Conservation (phyloP, 1,139 yeast genomes). For the Magnusiomyces magnusii region DNA sequence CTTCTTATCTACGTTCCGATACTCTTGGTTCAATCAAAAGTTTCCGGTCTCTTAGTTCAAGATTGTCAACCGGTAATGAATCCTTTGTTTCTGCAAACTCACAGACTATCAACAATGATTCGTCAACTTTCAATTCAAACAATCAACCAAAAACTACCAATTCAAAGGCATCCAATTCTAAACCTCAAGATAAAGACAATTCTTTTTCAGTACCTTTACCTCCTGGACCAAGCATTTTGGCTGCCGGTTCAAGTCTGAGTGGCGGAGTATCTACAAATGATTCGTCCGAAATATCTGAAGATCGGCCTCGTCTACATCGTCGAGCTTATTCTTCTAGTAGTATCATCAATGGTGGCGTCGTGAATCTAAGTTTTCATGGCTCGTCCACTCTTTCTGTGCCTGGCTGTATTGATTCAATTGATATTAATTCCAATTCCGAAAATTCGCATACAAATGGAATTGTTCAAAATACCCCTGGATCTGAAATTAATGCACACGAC, state of each 20-base stretch:
- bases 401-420: neutral
- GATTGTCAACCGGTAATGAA: slow-evolving; percentile 22
- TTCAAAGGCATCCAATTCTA: neutral
- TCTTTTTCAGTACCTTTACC: slow-evolving; percentile 1
- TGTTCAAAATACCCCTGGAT: neutral
- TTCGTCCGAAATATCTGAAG: slow-evolving; percentile 4
- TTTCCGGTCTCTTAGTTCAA: slow-evolving; percentile 30
- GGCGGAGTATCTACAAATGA: slow-evolving; percentile 3
- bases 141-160: too few relatives aligned
- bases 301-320: slow-evolving; percentile 11
- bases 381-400: neutral
- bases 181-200: neutral
- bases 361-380: slow-evolving; percentile 5
- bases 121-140: slow-evolving; percentile 4
- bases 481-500: neutral
- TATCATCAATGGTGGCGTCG: slow-evolving; percentile 13
- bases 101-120: neutral
- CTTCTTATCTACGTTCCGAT: slow-evolving; percentile 28
- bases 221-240: slow-evolving; percentile 18
- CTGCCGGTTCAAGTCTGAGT: slow-evolving; percentile 1
- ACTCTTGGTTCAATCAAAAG: slow-evolving; percentile 38
- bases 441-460: slow-evolving; percentile 1
- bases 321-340: slow-evolving; percentile 13
- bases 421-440: neutral
- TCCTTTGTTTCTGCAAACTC: slow-evolving; percentile 25